Evolutionary conservation across 495 filamentous ascomycete genomes (phyloP), one percentile per base, ranked within the genome.

Genomic region (Penicillium arizonense): DNA sequence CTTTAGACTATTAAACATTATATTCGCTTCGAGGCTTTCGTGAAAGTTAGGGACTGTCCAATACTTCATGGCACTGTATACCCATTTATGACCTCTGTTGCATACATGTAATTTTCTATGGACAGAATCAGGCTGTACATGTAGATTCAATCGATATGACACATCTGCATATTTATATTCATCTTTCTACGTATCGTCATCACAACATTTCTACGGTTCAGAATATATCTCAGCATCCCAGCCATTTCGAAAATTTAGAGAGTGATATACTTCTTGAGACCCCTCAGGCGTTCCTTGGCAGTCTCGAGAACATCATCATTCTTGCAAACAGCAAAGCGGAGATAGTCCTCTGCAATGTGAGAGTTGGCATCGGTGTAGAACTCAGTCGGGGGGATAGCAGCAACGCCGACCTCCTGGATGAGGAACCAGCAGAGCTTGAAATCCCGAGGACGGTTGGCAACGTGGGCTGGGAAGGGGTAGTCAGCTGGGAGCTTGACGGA

Each of bases 271-370:
- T 87, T 87, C 80, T 85, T 96, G 77, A 98, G 64, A 16, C 86
- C 90, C 53, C 91, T 79, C 58, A 98, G 67, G 61, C 91, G 78
- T 69, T 95, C 89, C 79, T 96, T 96, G 2, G 94, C 94, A 38
- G 78, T 83, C 71, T 96, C 91, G 9, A 98, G 71, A 11, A 98
- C 83, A 33, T 90, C 81, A 64, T 98, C 92, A 20, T 95, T 80
- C 81, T 98, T 98, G 73, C 94, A 98, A 9, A 98, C 93, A 3
- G 94, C 94, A 72, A 98, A 98, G 35, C 94, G 76, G 56, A 98
- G 74, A 67, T 92, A 98, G 63, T 97, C 87, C 79, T 96, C 89
- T 4, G 85, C 94, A 59, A 96, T 85, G 53, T 88, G 82, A 28
- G 87, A 82, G 53, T 96, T 96, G 51, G 68, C 74, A 39, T 87